These are phyloP conservation scores for Microdochium nivale DNA, from an alignment of 2,329 filamentous ascomycete genomes.

Conservation along the genomic window DNA sequence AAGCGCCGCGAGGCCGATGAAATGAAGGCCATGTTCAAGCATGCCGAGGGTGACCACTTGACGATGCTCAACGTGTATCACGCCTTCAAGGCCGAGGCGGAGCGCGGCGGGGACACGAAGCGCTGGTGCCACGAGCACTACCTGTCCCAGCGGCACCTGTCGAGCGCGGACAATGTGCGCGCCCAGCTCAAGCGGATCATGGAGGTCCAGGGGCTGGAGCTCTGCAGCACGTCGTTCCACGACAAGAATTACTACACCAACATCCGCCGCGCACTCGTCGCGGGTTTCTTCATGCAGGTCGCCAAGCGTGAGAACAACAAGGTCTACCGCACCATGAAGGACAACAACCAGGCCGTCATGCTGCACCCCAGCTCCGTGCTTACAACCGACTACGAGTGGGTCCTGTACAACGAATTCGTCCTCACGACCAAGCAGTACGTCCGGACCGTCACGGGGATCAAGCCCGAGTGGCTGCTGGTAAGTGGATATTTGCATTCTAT, in stretches of 20 bases:
- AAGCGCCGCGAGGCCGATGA: slow-evolving; percentile 89
- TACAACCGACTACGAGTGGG: slow-evolving; percentile 85
- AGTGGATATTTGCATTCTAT: too few relatives aligned
- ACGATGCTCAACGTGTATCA: slow-evolving; percentile 97
- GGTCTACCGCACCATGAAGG: slow-evolving; percentile 91
- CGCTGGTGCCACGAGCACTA: slow-evolving; percentile 98
- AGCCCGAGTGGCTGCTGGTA: slow-evolving; percentile 90
- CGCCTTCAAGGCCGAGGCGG: slow-evolving; percentile 76
- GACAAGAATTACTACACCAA: slow-evolving; percentile 98
- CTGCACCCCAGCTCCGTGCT: slow-evolving; percentile 91
- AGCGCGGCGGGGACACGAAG: slow-evolving; percentile 60
- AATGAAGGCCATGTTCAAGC: slow-evolving; percentile 92
- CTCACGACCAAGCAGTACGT: slow-evolving; percentile 98
- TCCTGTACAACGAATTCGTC: slow-evolving; percentile 97
- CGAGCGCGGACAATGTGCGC: slow-evolving; percentile 90
- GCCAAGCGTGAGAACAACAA: slow-evolving; percentile 89
- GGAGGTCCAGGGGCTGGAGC: slow-evolving; percentile 81
- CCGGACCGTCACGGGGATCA: slow-evolving; percentile 82
- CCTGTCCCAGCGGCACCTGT: slow-evolving; percentile 77
- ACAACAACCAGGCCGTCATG: slow-evolving; percentile 87
- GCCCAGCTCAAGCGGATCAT: slow-evolving; percentile 90
- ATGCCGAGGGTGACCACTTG: slow-evolving; percentile 88
- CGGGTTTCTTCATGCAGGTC: slow-evolving; percentile 99
- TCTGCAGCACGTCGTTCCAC: slow-evolving; percentile 82
- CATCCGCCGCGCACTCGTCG: slow-evolving; percentile 82